Percentiles rank a stretch among this genome's conserved stretches.
Conservation (phyloP, 2,329 filamentous ascomycete genomes). For the Aspergillus fructus region DNA sequence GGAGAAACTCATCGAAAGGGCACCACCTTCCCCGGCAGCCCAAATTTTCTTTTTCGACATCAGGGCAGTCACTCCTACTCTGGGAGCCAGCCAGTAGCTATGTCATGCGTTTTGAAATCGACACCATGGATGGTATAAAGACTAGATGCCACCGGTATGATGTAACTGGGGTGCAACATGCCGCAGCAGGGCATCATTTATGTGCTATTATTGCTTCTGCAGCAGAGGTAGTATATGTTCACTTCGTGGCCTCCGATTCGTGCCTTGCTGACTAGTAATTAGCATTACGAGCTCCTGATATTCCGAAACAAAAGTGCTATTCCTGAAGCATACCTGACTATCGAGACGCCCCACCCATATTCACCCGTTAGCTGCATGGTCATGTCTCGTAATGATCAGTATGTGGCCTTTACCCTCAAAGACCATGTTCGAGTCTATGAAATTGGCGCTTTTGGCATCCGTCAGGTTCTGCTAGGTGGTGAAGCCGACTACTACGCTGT, state of each 20-base stretch:
- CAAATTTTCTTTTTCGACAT: constrained; percentile 31
- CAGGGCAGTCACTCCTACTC: constrained; percentile 20
- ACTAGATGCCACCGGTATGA: constrained; percentile 33
- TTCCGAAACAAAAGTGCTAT: constrained; percentile 26
- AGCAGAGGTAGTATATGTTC: constrained; percentile 19
- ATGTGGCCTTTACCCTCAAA: constrained; percentile 22
- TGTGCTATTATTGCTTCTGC: constrained; percentile 31
- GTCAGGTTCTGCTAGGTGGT: constrained; percentile 14
- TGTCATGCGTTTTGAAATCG: constrained; percentile 31
- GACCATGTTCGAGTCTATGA: constrained; percentile 23
- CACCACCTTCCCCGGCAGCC: constrained; percentile 30
- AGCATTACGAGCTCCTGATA: constrained; percentile 28
- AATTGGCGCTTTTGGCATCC: constrained; percentile 14
- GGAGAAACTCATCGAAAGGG: constrained; percentile 20
- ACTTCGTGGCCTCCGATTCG: not conserved
- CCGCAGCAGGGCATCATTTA: constrained; percentile 32
- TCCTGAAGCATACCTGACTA: constrained; percentile 23
- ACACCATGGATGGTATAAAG: constrained; percentile 24
- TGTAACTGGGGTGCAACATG: constrained; percentile 30
- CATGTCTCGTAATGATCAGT: constrained; percentile 24
- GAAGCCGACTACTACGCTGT: constrained; percentile 10
- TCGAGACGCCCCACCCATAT: constrained; percentile 27
- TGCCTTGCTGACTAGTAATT: constrained; percentile 12
- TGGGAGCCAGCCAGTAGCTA: constrained; percentile 21
- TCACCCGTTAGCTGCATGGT: constrained; percentile 18